Conservation (phyloP, 305 asterid species). For the Fraxinus velutina region DNA sequence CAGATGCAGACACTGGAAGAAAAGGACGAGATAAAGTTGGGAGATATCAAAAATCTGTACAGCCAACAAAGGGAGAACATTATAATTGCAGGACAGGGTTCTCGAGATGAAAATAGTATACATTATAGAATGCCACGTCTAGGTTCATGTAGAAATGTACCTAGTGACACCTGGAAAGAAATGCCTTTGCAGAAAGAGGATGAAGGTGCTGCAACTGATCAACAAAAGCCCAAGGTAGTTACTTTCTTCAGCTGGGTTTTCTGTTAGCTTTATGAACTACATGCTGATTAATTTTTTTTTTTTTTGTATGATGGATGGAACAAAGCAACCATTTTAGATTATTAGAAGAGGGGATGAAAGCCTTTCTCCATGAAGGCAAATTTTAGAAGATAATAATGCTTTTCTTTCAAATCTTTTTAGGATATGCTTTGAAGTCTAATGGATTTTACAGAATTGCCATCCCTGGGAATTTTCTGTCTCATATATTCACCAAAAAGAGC, state of each 20-base stretch:
- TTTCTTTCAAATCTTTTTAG: background rate
- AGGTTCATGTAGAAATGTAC: conserved; percentile 37
- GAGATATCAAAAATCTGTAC: conserved; percentile 42
- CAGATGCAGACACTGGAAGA: conserved; percentile 42
- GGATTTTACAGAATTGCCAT: background rate
- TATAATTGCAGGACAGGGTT: conserved; percentile 41
- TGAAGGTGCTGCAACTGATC: conserved; percentile 41
- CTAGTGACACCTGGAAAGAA: conserved; percentile 41
- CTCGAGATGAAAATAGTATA: conserved; percentile 41
- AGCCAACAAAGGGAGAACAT: conserved; percentile 37
- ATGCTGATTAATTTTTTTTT: background rate
- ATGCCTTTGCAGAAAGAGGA: conserved; percentile 39
- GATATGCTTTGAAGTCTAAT: background rate
- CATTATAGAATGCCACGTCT: conserved; percentile 35
- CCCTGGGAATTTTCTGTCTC: background rate
- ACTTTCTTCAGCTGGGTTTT: background rate
- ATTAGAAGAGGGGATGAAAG: background rate
- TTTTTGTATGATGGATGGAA: background rate
- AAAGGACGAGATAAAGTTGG: conserved; percentile 60
- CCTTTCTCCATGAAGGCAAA: background rate
- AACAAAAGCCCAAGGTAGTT: conserved; percentile 60
- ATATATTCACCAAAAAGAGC: background rate
- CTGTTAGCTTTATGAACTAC: background rate
- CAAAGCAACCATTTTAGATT: background rate
- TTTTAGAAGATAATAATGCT: background rate